Base-by-base conservation (phyloP, 1,139 yeast species). In the Diutina ranongensis region DNA sequence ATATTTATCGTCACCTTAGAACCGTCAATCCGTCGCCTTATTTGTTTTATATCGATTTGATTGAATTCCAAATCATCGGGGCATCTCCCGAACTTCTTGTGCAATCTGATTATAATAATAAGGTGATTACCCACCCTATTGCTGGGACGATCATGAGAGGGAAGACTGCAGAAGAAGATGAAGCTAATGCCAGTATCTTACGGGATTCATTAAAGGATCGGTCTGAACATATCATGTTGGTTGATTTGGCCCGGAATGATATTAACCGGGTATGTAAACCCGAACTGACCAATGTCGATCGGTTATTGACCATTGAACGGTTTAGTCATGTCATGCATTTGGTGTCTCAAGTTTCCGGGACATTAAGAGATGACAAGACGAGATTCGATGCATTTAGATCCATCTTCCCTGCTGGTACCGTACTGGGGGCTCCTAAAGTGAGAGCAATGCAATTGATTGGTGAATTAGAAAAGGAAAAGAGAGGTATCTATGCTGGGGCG, bases 401-500 rank as follows among this genome's bases (percentile, higher is more conserved):
- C 8, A 86, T 92, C 49, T 92, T 92, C 77, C 98, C 98, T 20
- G 98, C 98, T 1, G 98, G 98, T 42, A 92, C 98, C 1, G 97
- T 92, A 13, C 83, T 95, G 50, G 98, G 98, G 36, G 97, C 98
- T 1, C 98, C 98, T 47, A 92, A 92, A 65, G 95, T 92, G 45
- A 78, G 78, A 54, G 98, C 98, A 9, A 92, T 92, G 98, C 94
- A 89, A 62, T 71, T 92, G 45, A 87, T 92, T 57, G 83, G 84
- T 27, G 95, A 86, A 59, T 68, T 92, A 46, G 98, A 92, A 60
- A 73, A 78, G 52, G 97, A 92, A 59, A 86, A 88, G 58, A 75
- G 98, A 58, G 98, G 98, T 40, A 89, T 89, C 13, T 92, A 92
- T 59, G 98, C 98, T 1, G 98, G 98, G 51, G 98, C 98, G 1